Evolutionary conservation across 352 stramenopile genomes (phyloP).

Genomic region (Globisporangium recalcitrans): DNA sequence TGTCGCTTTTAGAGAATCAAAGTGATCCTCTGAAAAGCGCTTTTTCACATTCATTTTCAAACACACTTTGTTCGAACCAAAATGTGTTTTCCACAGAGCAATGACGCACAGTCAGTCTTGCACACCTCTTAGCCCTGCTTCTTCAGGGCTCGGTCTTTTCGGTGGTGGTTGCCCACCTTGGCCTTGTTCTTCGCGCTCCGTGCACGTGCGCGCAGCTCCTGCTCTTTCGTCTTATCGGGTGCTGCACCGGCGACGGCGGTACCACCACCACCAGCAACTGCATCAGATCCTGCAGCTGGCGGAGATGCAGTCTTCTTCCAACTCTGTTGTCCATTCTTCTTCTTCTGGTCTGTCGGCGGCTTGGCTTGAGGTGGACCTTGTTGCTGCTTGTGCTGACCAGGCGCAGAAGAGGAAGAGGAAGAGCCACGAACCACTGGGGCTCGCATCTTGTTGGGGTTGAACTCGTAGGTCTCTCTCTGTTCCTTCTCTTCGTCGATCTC

Average conservation of each 20-base stretch:
- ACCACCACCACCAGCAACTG: conserved; percentile 2
- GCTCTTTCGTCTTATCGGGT: conserved; percentile 20
- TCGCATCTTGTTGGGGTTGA: conserved; percentile 7
- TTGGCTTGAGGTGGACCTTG: conserved; percentile 21
- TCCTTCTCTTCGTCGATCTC: conserved; percentile 17
- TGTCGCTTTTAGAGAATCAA: too few species aligned
- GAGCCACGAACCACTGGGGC: not conserved
- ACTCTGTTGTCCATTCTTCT: conserved; percentile 1
- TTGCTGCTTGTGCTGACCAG: conserved; percentile 16
- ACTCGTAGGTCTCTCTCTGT: conserved; percentile 28
- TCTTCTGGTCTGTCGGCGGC: conserved; percentile 12
- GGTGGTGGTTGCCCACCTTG: conserved; percentile 76
- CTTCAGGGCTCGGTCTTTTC: conserved; percentile 78
- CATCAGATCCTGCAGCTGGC: not conserved
- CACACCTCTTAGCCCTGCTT: conserved; percentile 33
- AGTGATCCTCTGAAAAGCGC: too few species aligned
- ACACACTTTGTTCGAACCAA: too few species aligned
- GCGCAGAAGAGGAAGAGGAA: not conserved
- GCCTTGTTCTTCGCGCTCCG: conserved; percentile 74
- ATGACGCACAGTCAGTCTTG: too few species aligned
- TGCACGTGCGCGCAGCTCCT: conserved; percentile 38
- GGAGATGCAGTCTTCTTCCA: not conserved
- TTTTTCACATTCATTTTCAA: too few species aligned
- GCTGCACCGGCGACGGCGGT: not conserved
- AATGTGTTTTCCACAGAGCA: too few species aligned